Evolutionary conservation across 305 asterid genomes (phyloP), one percentile per base, ranked within the genome.

Genomic region (Rubia tinctorum): DNA sequence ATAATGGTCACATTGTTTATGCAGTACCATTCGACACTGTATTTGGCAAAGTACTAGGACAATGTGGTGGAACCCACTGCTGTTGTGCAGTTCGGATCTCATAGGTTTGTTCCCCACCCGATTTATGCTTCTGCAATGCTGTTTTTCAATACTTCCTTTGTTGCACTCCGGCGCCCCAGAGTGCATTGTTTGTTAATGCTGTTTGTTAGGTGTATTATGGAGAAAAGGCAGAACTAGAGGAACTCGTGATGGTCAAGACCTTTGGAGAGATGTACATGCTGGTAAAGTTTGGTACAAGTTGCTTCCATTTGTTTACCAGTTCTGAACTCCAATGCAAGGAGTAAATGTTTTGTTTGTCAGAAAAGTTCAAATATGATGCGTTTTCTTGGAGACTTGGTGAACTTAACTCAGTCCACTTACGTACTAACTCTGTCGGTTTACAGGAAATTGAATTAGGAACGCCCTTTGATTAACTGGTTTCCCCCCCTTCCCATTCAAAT

Each of bases 81-180:
- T 71, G 99, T 95, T 17, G 99, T 95, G 69, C 92, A 86, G 77
- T 92, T 95, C 77, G 98, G 99, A 1, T 98, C 99, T 27, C 92
- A 89, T 62, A 88, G 99, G 71, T 81, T 89, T 20, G 87, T 95
- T 18, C 93, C 96, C 58, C 99, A 95, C 76, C 98, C 99, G 0
- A 90, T 95, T 30, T 95, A 95, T 73, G 96, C 98, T 0, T 95
- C 99, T 11, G 92, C 96, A 1, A 88, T 92, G 89, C 96, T 95
- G 75, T 84, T 95, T 76, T 70, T 30, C 40, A 45, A 27, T 18
- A 53, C 18, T 10, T 9, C 10, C 8, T 17, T 12, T 34, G 18
- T 27, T 27, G 30, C 30, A 27, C 30, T 27, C 30, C 2, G 30
- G 30, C 30, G 30, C 30, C 71, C 23, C 8, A 18, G 11, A 18